A percentile compares a stretch with the other conserved stretches of the same genome.
phyloP scores from a whole-genome alignment of 2,329 filamentous ascomycete species.

The Sporothrix dimorphospora region DNA sequence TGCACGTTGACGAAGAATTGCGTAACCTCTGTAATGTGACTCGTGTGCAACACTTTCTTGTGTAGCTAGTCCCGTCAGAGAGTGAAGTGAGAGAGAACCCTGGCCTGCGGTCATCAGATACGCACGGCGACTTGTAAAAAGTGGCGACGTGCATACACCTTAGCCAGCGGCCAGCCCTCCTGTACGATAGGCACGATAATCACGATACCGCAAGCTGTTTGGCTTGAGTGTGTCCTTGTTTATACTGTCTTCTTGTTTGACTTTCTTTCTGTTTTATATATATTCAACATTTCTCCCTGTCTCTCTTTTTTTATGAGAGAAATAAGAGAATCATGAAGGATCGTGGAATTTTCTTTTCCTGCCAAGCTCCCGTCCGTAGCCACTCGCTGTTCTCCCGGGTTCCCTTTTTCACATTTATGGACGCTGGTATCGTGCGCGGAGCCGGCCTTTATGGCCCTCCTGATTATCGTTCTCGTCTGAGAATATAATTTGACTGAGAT shows the following conservation, averaged over 20 bases:
- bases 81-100: no score
- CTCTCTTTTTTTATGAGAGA: neutral
- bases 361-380: neutral
- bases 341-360: neutral
- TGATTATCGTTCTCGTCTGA: neutral
- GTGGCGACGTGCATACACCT: neutral
- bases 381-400: neutral
- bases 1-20: neutral
- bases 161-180: neutral
- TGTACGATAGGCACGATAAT: no score
- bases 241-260: neutral
- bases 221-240: no score
- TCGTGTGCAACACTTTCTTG: neutral
- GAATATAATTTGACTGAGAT: neutral
- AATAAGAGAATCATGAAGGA: neutral
- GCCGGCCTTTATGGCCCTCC: neutral
- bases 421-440: neutral
- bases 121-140: neutral
- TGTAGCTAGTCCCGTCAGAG: neutral
- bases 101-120: neutral
- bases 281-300: neutral
- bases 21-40: neutral
- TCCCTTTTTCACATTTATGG: neutral
- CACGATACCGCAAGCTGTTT: no score
- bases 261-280: neutral